Conservation (phyloP, 805 yeast genomes). For the Myxozyma lipomycoides region DNA sequence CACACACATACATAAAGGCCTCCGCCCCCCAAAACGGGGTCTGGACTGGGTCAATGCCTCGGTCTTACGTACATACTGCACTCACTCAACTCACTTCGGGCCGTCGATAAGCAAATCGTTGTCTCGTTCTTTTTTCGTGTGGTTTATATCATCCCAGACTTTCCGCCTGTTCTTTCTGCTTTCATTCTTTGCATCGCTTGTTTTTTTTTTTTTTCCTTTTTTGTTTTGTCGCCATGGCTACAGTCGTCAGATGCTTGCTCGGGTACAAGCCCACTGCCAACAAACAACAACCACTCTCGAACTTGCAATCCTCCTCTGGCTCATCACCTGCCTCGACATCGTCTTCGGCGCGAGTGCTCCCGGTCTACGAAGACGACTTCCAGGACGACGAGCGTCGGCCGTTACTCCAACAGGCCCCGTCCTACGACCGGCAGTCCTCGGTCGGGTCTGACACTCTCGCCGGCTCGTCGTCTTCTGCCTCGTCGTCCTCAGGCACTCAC, state of each 20-base stretch:
- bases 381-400: conserved; percentile 20
- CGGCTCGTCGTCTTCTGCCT: not conserved
- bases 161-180: too few relatives aligned
- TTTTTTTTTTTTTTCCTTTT: not conserved
- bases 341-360: not conserved
- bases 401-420: conserved; percentile 4
- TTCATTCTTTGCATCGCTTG: not conserved
- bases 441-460: conserved; percentile 9
- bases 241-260: conserved; percentile 16
- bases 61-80: too few relatives aligned
- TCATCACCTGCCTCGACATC: conserved; percentile 1
- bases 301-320: conserved; percentile 3
- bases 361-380: conserved; percentile 3
- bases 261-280: conserved; percentile 23
- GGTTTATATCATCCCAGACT: too few relatives aligned
- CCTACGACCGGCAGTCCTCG: conserved; percentile 7
- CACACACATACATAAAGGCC: too few relatives aligned
- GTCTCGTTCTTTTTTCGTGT: too few relatives aligned
- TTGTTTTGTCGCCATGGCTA: conserved; percentile 14
- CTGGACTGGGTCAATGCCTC: too few relatives aligned
- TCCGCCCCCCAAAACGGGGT: too few relatives aligned
- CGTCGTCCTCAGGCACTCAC: conserved; percentile 2
- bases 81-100: too few relatives aligned
- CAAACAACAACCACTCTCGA: too few relatives aligned
- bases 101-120: too few relatives aligned